Evolutionary conservation across 2,329 filamentous ascomycete genomes (phyloP).

Genomic region (Aspergillus hiratsukae): DNA sequence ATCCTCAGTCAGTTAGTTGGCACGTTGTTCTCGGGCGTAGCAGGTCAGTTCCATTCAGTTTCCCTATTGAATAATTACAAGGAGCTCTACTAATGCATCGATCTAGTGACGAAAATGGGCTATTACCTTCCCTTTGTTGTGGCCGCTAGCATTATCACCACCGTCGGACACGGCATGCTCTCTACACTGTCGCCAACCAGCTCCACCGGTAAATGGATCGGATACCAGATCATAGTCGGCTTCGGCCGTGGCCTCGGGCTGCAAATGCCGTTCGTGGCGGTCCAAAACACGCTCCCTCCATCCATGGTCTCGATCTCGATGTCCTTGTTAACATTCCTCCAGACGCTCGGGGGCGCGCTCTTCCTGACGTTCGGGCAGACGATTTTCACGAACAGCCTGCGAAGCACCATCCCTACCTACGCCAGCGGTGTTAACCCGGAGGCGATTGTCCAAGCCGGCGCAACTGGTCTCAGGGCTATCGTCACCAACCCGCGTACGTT

Average conservation of each 20-base stretch:
- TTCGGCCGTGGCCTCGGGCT: constrained; percentile 36
- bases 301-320: constrained; percentile 37
- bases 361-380: constrained; percentile 52
- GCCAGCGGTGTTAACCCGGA: constrained; percentile 33
- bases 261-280: constrained; percentile 35
- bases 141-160: constrained; percentile 22
- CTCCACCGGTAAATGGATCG: constrained; percentile 41
- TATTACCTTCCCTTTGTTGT: constrained; percentile 31
- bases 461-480: constrained; percentile 38
- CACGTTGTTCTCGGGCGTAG: constrained; percentile 31
- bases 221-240: constrained; percentile 46
- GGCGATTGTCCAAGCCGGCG: constrained; percentile 39
- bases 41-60: constrained; percentile 15
- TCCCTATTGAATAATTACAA: not conserved
- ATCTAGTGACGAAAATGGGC: constrained; percentile 26
- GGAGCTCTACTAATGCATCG: not conserved
- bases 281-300: constrained; percentile 34
- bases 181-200: constrained; percentile 38
- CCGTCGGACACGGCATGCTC: constrained; percentile 40
- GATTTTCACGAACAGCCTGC: constrained; percentile 43
- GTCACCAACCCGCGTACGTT: constrained; percentile 25
- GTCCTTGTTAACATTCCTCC: constrained; percentile 38
- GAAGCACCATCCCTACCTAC: constrained; percentile 27
- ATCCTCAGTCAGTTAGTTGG: constrained; percentile 30
- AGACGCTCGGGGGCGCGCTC: constrained; percentile 42